These are phyloP conservation scores for Phallus indusiatus DNA, from an alignment of 768 basidiomycete species.

Conservation along the genomic window DNA sequence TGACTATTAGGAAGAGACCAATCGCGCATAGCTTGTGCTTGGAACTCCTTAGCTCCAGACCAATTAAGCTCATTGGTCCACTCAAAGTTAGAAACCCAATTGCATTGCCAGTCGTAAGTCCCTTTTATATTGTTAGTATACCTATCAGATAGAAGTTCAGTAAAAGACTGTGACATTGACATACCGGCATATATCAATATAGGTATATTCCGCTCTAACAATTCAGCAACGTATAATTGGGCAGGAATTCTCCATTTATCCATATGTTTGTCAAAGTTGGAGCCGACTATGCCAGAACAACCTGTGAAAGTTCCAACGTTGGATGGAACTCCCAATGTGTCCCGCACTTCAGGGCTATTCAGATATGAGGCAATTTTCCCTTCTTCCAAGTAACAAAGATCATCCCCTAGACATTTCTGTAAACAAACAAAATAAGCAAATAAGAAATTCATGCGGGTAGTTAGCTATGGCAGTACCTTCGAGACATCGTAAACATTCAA, in stretches of 20 bases:
- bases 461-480: conserved; percentile 24
- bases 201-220: conserved; percentile 69
- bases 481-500: conserved; percentile 27
- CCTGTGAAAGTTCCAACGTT: conserved; percentile 41
- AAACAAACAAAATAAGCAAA: not conserved
- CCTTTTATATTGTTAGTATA: not conserved
- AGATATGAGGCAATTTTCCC: conserved; percentile 36
- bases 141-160: not conserved
- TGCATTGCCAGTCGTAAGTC: conserved; percentile 73
- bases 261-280: conserved; percentile 42
- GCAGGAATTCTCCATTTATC: conserved; percentile 53
- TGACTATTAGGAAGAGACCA: conserved; percentile 45
- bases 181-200: conserved; percentile 64
- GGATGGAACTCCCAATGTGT: conserved; percentile 36
- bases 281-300: conserved; percentile 44
- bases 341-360: conserved; percentile 33
- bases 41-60: conserved; percentile 50
- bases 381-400: conserved; percentile 32
- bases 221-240: conserved; percentile 54
- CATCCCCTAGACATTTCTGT: conserved; percentile 3
- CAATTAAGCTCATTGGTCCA: conserved; percentile 72
- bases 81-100: conserved; percentile 66
- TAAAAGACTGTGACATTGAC: not conserved
- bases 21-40: conserved; percentile 30
- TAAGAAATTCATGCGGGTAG: not conserved